Base-by-base conservation (phyloP, 1,139 yeast genomes). In the Geotrichum cucujoidarum region DNA sequence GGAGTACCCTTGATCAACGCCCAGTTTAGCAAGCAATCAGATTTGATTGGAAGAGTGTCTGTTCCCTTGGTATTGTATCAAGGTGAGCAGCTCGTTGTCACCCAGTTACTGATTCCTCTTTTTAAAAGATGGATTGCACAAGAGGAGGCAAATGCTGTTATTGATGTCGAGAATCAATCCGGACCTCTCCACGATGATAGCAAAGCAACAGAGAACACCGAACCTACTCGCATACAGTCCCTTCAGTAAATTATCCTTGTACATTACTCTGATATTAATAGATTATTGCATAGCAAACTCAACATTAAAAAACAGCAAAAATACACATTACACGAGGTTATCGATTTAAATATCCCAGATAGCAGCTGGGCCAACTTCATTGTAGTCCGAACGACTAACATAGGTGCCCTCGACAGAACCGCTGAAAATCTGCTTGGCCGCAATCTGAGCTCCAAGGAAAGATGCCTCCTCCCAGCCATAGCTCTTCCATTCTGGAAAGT, bases 401-500 rank as follows among this genome's bases (percentile, higher is more conserved):
- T 80, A 89, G 50, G 76, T 68, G 53, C 79, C 77, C 53, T 89
- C 96, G 58, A 67, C 59, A n/a, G 69, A 60, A 18, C 70, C 63
- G 8, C 80, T 75, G 58, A 86, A 90, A 18, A 87, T 78, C 66
- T 88, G 95, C 65, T 87, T 88, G 20, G 95, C 81, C 41, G 88
- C 84, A 47, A 90, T 84, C 65, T 88, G 87, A 1, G 88, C 95
- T 1, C 97, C 97, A 53, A 90, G 70, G 61, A 90, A 87, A 14
- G 76, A 67, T 53, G 82, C 79, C 57, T 87, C 92, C 53, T 84
- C 82, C 78, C 84, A 83, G 1, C 87, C 88, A 39, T 79, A 77
- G 58, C 81, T 81, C 66, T 90, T 90, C 97, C 97, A 92, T 58
- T 88, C 96, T 0, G 95, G 88, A 68, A 92, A 92, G 65, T 92